Evolutionary conservation across 345 rosid species (phyloP).

Genomic region (Linum lewisii): DNA sequence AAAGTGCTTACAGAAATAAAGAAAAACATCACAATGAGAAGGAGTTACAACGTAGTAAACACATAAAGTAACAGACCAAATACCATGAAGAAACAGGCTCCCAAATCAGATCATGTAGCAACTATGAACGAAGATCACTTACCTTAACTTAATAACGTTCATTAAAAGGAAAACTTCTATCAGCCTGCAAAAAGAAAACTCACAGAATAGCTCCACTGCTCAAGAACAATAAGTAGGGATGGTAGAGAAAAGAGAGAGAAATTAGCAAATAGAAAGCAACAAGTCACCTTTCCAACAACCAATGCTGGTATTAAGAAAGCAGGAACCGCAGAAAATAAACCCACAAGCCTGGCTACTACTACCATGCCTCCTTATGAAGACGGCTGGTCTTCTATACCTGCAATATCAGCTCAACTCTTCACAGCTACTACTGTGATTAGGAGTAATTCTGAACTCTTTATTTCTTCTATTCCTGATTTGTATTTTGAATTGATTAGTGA

Average conservation of each 20-base stretch:
- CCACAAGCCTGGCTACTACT: too few relatives aligned
- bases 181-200: slow-evolving; percentile 4
- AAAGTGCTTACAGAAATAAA: not conserved
- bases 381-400: too few relatives aligned
- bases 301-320: slow-evolving; percentile 60
- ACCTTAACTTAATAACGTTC: slow-evolving; percentile 97
- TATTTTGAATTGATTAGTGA: too few relatives aligned
- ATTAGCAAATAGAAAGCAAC: not conserved
- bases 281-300: slow-evolving; percentile 58
- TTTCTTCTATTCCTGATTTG: too few relatives aligned
- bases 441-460: too few relatives aligned
- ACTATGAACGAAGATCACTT: slow-evolving; percentile 24
- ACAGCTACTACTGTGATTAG: too few relatives aligned
- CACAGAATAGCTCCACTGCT: not conserved
- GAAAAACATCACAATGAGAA: not conserved
- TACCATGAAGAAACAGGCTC: not conserved
- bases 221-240: not conserved
- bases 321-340: slow-evolving; percentile 74
- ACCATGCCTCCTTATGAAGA: too few relatives aligned
- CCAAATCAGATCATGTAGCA: too few relatives aligned
- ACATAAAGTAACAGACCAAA: not conserved
- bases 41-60: too few relatives aligned
- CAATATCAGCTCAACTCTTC: too few relatives aligned
- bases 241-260: too few relatives aligned
- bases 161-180: slow-evolving; percentile 50